Evolutionary conservation across 2,329 filamentous ascomycete genomes (phyloP), one percentile per base, ranked within the genome.

Genomic region (Biscogniauxia mediterranea): DNA sequence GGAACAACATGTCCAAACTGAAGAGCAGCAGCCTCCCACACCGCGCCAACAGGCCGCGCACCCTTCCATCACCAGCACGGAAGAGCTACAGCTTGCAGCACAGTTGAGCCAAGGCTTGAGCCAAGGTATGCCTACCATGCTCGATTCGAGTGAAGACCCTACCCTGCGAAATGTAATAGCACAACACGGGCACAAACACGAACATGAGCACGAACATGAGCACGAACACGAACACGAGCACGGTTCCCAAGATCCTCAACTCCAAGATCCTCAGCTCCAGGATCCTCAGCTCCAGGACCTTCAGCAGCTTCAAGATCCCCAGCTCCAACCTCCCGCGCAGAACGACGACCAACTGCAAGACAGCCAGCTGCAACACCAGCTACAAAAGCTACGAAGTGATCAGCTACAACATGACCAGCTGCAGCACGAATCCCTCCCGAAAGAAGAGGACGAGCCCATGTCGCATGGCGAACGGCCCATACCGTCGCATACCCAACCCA

Each of bases 11-110:
- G 62, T 60, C 8, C 72, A 72, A 54, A 66, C 67, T 38, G 74
- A 74, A 38, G 70, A 79, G 8, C 68, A 76, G 2, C 71, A 56
- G 17, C 42, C 66, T n/a, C 51, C 76, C 15, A 70, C 76, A 17
- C 72, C 78, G 20, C 78, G 78, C 52, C 79, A 80, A 26, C 78
- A 81, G 54, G 69, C 75, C 11, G 68, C 76, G 15, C 76, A 77
- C 13, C 75, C 79, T 1, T 75, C 80, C 42, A 70, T 73, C 17
- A 71, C 68, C 19, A 85, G 81, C 60, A 77, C 80, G 5, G 83
- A 85, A 66, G 84, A 86, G 73, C 76, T 86, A 51, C 84, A 85
- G 70, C 75, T 86, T 49, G 83, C 84, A 15, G 83, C 84, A 9
- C 84, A 86, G 68, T 74, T 87, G 51, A 83, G 83, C 54, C 82